Evolutionary conservation across 257 asterid species (phyloP), one percentile per base, ranked within the genome.

Genomic region (Scutellaria baicalensis): DNA sequence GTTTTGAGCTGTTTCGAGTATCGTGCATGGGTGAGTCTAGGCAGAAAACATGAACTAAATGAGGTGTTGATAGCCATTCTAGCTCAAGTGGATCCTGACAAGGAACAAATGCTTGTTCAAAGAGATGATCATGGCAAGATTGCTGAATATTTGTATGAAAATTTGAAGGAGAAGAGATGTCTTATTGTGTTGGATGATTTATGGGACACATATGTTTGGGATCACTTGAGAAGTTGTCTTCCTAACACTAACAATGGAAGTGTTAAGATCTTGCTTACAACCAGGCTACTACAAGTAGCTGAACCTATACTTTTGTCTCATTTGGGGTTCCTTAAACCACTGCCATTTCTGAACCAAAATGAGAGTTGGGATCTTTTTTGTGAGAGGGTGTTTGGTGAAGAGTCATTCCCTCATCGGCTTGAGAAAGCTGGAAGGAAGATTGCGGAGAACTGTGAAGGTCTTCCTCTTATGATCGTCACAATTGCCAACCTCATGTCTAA

Each of bases 171-270:
- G 0, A 42, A 8, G 16, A 74, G 54, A 21, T 84, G 78, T 44
- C 79, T 84, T 11, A 72, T 81, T 23, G 67, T 84, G 20, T 5
- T 81, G 66, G 86, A 84, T 72, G 81, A 81, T n/a, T 47, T 84
- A 6, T 81, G 84, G 89, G 43, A 60, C 1, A 17, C 23, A 6
- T 1, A 9, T 0, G 57, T 7, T 1, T 62, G 69, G 70, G 6
- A 49, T 27, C 14, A 12, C 4, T 0, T 78, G 21, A 54, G 6
- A 33, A 1, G 1, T 3, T 21, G 51, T 5, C 20, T 78, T 51
- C 81, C 83, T 3, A 56, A 72, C 44, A 71, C 65, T 5, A 35
- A 36, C 2, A 66, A 57, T 9, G 82, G 73, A 23, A 79, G 80
- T 20, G 31, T 21, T 78, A 39, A 10, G 4, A 40, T 82, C 59